These are phyloP conservation scores for Corylus heterophylla DNA, from an alignment of 306 rosid species.

Conservation along the genomic window DNA sequence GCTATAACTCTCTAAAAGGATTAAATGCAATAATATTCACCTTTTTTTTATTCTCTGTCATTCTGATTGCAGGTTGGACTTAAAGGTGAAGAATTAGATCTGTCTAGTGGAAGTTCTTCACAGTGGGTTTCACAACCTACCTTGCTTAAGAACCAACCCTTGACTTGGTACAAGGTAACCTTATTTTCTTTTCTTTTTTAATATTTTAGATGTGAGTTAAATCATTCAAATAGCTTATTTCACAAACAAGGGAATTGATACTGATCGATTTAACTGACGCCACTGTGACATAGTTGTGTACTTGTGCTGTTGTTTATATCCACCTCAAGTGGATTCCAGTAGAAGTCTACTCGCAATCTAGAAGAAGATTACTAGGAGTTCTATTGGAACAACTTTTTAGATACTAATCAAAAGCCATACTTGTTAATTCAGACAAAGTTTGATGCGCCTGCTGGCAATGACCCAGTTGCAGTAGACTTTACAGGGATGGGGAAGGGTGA, in stretches of 20 bases:
- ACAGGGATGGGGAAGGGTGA: slow-evolving; percentile 92
- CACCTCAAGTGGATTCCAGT: neutral
- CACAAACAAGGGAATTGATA: neutral
- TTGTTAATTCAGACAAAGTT: slow-evolving; percentile 61
- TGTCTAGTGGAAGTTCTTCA: slow-evolving; percentile 61
- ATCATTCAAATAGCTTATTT: neutral
- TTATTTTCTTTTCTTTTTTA: neutral
- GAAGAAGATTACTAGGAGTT: slow-evolving; percentile 9
- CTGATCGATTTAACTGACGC: neutral
- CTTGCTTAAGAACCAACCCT: slow-evolving; percentile 73
- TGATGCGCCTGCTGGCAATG: slow-evolving; percentile 60
- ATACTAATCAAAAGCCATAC: slow-evolving; percentile 29
- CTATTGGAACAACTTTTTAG: slow-evolving; percentile 7
- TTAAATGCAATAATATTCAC: slow-evolving; percentile 19
- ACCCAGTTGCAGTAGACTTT: slow-evolving; percentile 87
- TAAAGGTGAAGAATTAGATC: slow-evolving; percentile 64
- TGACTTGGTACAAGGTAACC: slow-evolving; percentile 96
- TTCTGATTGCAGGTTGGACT: slow-evolving; percentile 73
- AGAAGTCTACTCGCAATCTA: neutral
- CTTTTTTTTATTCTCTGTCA: slow-evolving; percentile 3
- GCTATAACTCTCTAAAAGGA: slow-evolving; percentile 3
- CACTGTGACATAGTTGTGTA: neutral
- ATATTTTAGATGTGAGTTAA: neutral
- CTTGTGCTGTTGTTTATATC: neutral
- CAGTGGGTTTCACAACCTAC: slow-evolving; percentile 67